Conservation (phyloP, 83 land plant species). For the Picea abies region DNA sequence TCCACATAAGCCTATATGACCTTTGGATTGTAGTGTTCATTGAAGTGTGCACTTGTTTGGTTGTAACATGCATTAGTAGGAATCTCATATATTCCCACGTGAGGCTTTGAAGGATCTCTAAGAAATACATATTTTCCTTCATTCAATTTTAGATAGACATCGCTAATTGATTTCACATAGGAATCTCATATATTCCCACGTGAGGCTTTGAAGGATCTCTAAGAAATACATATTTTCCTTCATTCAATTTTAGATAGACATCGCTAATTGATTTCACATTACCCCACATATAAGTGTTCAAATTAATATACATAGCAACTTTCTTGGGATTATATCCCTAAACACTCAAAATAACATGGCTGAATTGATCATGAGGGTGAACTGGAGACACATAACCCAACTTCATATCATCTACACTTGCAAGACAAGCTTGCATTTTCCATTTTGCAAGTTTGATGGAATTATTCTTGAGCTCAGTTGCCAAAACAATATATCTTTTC, state of each 20-base stretch:
- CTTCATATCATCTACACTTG: conserved; percentile 90
- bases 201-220: conserved; percentile 55
- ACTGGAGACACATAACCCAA: conserved; percentile 86
- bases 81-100: conserved; percentile 43
- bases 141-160: conserved; percentile 46
- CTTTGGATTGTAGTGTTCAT: no score
- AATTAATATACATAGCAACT: conserved; percentile 53
- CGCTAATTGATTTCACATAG: conserved; percentile 45
- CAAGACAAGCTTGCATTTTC: conserved; percentile 89
- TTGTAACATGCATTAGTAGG: conserved; percentile 36
- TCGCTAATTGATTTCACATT: conserved; percentile 51
- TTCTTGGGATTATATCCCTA: conserved; percentile 84
- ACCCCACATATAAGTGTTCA: conserved; percentile 52
- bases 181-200: conserved; percentile 46
- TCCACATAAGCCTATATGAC: no score
- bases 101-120: conserved; percentile 53
- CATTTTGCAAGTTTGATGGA: conserved; percentile 95
- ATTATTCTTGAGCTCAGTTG: conserved; percentile 91
- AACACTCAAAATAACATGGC: conserved; percentile 81
- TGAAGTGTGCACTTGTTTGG: no score
- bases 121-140: conserved; percentile 59
- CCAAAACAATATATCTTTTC: conserved; percentile 85
- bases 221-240: conserved; percentile 55
- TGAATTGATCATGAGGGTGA: conserved; percentile 85
- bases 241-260: conserved; percentile 48